Conservation (phyloP, 176 grass and related monocot species). For the Lolium multiflorum region DNA sequence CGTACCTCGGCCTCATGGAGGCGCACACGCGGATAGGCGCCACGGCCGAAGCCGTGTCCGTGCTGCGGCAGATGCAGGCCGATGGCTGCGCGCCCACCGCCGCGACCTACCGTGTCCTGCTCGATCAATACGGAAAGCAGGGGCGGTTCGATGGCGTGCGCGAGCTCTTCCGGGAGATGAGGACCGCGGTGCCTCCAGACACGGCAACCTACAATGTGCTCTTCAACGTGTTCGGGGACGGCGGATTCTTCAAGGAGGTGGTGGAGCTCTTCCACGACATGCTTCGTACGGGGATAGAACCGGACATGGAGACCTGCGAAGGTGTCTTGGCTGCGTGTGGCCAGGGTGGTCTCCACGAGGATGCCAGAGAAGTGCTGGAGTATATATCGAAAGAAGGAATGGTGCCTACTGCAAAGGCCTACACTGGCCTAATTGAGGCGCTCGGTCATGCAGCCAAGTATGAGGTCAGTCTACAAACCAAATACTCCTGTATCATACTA, state of each 20-base stretch:
- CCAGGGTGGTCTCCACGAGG: constrained; percentile 87
- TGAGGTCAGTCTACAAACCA: constrained; percentile 57
- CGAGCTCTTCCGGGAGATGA: constrained; percentile 91
- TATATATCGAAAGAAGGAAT: constrained; percentile 74
- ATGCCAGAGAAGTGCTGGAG: constrained; percentile 80
- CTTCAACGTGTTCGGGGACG: constrained; percentile 77
- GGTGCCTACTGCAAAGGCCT: constrained; percentile 83
- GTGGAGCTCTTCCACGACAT: constrained; percentile 85
- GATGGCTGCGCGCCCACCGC: constrained; percentile 77
- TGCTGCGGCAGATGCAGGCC: constrained; percentile 87
- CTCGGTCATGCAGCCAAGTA: constrained; percentile 82
- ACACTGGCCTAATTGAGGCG: constrained; percentile 87
- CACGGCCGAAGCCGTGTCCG: constrained; percentile 61
- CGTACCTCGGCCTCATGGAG: constrained; percentile 87
- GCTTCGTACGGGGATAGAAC: constrained; percentile 70
- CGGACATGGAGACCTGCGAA: constrained; percentile 94
- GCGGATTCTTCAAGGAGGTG: constrained; percentile 95
- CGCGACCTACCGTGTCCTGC: constrained; percentile 80
- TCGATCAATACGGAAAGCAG: constrained; percentile 80
- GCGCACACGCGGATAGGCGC: constrained; percentile 69
- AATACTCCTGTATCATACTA: too few relatives aligned
- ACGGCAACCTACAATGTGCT: constrained; percentile 93
- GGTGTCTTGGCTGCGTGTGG: constrained; percentile 83
- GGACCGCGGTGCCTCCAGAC: constrained; percentile 69
- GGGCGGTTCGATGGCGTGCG: constrained; percentile 86